Evolutionary conservation across 371 early-diverging fungal species (phyloP).

Genomic region (Cokeromyces recurvatus): DNA sequence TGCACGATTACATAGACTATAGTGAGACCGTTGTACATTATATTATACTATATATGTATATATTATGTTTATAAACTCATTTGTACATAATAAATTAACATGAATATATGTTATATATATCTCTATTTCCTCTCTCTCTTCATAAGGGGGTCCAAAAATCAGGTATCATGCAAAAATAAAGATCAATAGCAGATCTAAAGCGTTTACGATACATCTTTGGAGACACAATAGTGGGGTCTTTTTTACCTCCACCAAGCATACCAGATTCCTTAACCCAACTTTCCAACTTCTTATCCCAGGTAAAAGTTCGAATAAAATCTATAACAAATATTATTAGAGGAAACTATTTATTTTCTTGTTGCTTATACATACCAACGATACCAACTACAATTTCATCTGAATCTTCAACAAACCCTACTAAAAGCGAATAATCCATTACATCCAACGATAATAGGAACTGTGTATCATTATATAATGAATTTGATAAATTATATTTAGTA

Average conservation of each 20-base stretch:
- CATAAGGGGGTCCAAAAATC: conserved; percentile 61
- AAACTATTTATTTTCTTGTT: not conserved
- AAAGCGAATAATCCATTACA: conserved; percentile 94
- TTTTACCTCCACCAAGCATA: conserved; percentile 78
- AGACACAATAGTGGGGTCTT: conserved; percentile 90
- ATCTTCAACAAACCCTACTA: conserved; percentile 86
- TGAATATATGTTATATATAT: no score
- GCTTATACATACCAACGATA: conserved; percentile 70
- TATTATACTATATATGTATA: no score
- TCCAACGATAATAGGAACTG: conserved; percentile 80
- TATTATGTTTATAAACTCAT: no score
- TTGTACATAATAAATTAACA: no score
- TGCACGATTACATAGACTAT: no score
- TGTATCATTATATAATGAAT: conserved; percentile 86
- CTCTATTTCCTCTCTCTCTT: no score
- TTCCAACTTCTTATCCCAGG: conserved; percentile 95
- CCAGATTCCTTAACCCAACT: conserved; percentile 93
- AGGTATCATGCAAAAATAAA: conserved; percentile 76
- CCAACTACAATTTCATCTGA: conserved; percentile 84
- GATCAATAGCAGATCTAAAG: conserved; percentile 90
- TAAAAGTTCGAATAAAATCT: conserved; percentile 95
- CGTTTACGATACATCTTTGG: conserved; percentile 90
- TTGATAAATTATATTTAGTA: conserved; percentile 73
- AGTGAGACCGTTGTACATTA: no score
- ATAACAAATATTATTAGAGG: not conserved